Evolutionary conservation across 371 early-diverging fungal species (phyloP), one percentile per base, ranked within the genome.

Genomic region (Basidiobolus meristosporus): DNA sequence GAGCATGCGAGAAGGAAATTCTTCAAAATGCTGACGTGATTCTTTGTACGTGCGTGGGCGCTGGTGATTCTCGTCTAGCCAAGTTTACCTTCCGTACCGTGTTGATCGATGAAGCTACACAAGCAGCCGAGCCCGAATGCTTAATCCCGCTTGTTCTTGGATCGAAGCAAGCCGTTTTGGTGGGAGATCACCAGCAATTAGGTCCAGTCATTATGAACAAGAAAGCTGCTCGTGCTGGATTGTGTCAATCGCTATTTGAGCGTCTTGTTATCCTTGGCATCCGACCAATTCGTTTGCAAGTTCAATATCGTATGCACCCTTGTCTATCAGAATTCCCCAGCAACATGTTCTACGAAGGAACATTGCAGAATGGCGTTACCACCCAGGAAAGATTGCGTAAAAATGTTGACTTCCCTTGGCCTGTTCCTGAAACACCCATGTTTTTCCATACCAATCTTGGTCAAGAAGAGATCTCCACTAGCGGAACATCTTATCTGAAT

Each of bases 221-320:
- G 59, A 85, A 90, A 45, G 95, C 95, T 0, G 87, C 91, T 1
- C 66, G 78, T 19, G 91, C 93, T 1, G 98, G 98, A 31, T 66
- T 95, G 28, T 80, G 83, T 40, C 93, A 90, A 59, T 91, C 92
- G 3, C 59, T 99, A 31, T 99, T 99, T 60, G 99, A 98, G 59
- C 76, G 98, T 33, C 63, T 98, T 21, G 80, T 97, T 35, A 73
- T 86, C 33, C 67, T 95, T 10, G 90, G 91, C 20, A 69, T 88
- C 22, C 73, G 88, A 6, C 97, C 98, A 18, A 83, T 90, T 49
- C 82, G 96, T 26, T 70, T 98, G 22, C 85, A 91, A 43, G 89
- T 93, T 0, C 99, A 98, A 59, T 98, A 98, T 51, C 92, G 99
- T 54, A 97, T 97, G 98, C 93, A 97, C 54, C 93, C 97, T 15